phyloP scores from a whole-genome alignment of 2,329 filamentous ascomycete genomes.

The Cercospora canescens region DNA sequence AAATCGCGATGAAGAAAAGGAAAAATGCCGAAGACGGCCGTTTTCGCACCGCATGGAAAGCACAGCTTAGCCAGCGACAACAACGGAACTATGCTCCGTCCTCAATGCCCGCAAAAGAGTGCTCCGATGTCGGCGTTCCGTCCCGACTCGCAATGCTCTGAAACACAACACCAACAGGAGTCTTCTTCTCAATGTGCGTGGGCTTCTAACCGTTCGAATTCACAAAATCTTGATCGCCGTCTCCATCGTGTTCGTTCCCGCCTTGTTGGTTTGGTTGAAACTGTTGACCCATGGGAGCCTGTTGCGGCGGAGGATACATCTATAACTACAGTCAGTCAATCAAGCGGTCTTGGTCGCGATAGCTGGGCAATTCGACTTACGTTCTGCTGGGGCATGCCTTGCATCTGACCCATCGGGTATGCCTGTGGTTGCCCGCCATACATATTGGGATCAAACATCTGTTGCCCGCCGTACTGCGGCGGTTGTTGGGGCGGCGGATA shows the following conservation, averaged over 20 bases:
- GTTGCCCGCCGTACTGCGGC: constrained; percentile 71
- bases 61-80: not conserved
- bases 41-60: not conserved
- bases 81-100: not conserved
- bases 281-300: constrained; percentile 44
- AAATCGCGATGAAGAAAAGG: not conserved
- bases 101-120: not conserved
- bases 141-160: not conserved
- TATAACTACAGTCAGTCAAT: constrained; percentile 24
- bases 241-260: constrained; percentile 44
- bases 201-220: constrained; percentile 23
- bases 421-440: constrained; percentile 51
- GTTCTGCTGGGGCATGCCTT: constrained; percentile 33
- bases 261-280: constrained; percentile 37
- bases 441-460: constrained; percentile 81
- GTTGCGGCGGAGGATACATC: constrained; percentile 25
- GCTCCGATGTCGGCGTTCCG: not conserved
- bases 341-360: constrained; percentile 7
- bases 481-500: constrained; percentile 82
- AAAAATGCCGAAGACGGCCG: not conserved
- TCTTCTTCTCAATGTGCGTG: not conserved
- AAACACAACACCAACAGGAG: not conserved
- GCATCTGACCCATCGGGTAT: constrained; percentile 34
- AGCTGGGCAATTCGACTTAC: constrained; percentile 18
- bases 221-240: constrained; percentile 47